A percentile compares a stretch with the other conserved stretches of the same genome.
Conservation (phyloP, 176 grass and related monocot species). For the Musa schizocarpa region DNA sequence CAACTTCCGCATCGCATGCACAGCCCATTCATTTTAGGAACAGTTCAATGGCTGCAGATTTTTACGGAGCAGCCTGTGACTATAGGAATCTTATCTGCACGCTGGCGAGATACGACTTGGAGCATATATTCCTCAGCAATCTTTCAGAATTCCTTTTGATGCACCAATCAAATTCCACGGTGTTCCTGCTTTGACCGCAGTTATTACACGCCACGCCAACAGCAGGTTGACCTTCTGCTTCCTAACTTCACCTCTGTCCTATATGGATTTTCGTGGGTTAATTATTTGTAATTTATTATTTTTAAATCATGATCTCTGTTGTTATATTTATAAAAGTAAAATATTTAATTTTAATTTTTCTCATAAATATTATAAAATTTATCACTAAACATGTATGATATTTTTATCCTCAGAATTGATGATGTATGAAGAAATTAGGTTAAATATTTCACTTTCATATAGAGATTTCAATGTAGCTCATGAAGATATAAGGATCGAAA, state of each 20-base stretch:
- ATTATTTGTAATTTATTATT: too few relatives aligned
- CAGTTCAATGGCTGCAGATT: slow-evolving; percentile 39
- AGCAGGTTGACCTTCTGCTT: neutral
- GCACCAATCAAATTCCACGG: neutral
- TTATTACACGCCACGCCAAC: slow-evolving; percentile 12
- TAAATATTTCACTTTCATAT: too few relatives aligned
- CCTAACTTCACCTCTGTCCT: neutral
- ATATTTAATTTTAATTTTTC: too few relatives aligned
- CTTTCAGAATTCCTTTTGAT: neutral
- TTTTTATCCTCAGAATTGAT: too few relatives aligned
- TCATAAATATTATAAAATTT: too few relatives aligned
- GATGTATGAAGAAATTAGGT: too few relatives aligned
- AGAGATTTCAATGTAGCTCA: too few relatives aligned
- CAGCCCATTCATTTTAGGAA: neutral
- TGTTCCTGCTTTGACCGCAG: slow-evolving; percentile 8
- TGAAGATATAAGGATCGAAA: too few relatives aligned
- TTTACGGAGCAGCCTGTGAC: slow-evolving; percentile 44
- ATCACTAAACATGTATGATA: too few relatives aligned
- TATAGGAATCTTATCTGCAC: slow-evolving; percentile 7
- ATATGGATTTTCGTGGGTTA: too few relatives aligned
- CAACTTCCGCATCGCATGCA: neutral
- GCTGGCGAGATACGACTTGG: neutral
- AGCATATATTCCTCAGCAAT: neutral
- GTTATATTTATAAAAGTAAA: too few relatives aligned
- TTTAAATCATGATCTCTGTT: too few relatives aligned